phyloP scores from a whole-genome alignment of 2,329 filamentous ascomycete species.

The Scedosporium aurantiacum region DNA sequence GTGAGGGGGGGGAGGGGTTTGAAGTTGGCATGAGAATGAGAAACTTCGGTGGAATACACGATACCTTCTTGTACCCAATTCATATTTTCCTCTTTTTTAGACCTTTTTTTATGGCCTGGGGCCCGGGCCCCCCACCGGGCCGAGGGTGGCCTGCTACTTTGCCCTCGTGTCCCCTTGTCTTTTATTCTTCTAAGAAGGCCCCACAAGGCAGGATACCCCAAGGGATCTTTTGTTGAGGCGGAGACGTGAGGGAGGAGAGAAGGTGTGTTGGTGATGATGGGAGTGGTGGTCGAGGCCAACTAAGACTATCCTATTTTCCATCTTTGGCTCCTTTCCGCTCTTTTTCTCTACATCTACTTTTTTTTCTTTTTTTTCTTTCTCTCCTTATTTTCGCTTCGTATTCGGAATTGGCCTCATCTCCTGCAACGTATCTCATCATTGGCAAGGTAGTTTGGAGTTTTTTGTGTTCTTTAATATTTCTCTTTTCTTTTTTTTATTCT shows the following conservation, averaged over 20 bases:
- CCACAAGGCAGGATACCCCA: not conserved
- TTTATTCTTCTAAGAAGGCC: not conserved
- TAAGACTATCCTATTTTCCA: not conserved
- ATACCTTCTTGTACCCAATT: not conserved
- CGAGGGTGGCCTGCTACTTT: not conserved
- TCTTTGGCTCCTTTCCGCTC: not conserved
- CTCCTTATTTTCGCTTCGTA: not conserved
- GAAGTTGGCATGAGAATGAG: not conserved
- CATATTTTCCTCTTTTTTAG: not conserved
- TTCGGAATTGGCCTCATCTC: not conserved
- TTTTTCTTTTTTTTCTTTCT: conserved; percentile 2
- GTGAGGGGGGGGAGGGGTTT: not conserved
- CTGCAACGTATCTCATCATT: not conserved
- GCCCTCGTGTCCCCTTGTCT: not conserved
- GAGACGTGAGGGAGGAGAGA: not conserved
- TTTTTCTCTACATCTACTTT: conserved; percentile 4
- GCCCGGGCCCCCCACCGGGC: not conserved
- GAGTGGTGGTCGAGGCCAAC: not conserved
- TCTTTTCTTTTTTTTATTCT: too few relatives aligned
- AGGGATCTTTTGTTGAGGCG: not conserved
- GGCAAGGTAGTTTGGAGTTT: not conserved
- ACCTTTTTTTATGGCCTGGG: not conserved
- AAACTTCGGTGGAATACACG: not conserved
- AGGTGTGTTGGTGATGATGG: not conserved
- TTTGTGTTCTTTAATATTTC: not conserved